Evolutionary conservation across 495 filamentous ascomycete genomes (phyloP).

Genomic region (Trichocladium antarcticum): DNA sequence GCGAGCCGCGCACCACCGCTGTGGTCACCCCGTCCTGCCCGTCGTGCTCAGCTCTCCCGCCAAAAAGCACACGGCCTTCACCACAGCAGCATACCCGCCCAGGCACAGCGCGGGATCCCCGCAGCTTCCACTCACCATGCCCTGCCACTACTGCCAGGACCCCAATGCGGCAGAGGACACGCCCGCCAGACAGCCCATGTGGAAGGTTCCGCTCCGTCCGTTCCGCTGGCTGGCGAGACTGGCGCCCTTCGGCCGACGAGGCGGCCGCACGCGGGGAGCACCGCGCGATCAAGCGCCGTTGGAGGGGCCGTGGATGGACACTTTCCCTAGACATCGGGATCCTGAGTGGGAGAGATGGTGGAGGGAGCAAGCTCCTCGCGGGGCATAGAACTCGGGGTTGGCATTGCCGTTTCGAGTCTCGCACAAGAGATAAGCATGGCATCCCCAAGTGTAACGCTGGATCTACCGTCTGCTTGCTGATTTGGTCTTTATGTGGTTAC

Average conservation of each 20-base stretch:
- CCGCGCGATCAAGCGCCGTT: neutral
- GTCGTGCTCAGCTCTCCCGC: neutral
- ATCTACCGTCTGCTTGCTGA: no score
- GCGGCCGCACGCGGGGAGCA: neutral
- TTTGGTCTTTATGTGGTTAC: no score
- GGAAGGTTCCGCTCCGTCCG: slow-evolving; percentile 2
- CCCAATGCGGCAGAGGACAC: neutral
- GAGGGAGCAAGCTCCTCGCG: slow-evolving; percentile 12
- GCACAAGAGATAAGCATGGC: no score
- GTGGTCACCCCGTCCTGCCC: slow-evolving; percentile 33
- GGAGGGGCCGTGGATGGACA: slow-evolving; percentile 16
- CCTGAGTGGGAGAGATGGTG: slow-evolving; percentile 25
- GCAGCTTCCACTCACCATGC: no score
- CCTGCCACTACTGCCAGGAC: slow-evolving; percentile 10
- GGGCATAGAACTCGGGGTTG: slow-evolving; percentile 2
- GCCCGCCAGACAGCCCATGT: neutral
- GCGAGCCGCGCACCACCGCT: slow-evolving; percentile 26
- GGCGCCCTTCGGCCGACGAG: neutral
- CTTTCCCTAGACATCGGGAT: slow-evolving; percentile 13
- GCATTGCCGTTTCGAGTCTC: neutral
- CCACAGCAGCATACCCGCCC: neutral
- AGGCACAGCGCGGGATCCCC: neutral
- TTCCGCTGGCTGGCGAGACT: neutral
- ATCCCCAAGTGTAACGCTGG: no score
- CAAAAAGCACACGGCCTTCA: neutral